A percentile compares a stretch with the other conserved stretches of the same genome.
phyloP scores from a whole-genome alignment of 805 yeast genomes.

The Wickerhamomyces chambardii region DNA sequence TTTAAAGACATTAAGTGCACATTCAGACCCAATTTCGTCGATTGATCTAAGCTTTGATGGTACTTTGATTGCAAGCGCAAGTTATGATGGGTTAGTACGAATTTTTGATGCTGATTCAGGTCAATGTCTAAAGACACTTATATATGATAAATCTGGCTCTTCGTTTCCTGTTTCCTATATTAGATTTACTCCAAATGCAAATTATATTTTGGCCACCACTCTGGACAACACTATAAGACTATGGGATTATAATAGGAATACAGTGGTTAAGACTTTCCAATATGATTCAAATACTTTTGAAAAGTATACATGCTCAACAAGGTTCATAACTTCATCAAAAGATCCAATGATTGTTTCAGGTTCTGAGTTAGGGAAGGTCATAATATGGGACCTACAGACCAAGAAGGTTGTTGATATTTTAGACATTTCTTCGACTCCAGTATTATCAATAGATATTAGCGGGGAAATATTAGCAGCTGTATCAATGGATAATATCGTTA shows the following conservation, averaged over 20 bases:
- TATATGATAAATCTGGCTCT: constrained; percentile 68
- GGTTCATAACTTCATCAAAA: constrained; percentile 32
- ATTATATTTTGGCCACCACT: constrained; percentile 67
- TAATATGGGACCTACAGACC: constrained; percentile 62
- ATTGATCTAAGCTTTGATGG: constrained; percentile 72
- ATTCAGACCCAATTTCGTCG: constrained; percentile 80
- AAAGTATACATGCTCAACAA: constrained; percentile 42
- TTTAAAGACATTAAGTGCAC: constrained; percentile 80
- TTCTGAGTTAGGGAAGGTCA: constrained; percentile 41
- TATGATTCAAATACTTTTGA: constrained; percentile 22
- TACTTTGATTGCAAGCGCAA: constrained; percentile 75
- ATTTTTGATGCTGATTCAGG: constrained; percentile 85
- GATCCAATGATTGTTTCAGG: constrained; percentile 48
- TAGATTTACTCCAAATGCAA: constrained; percentile 71
- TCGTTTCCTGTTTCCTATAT: constrained; percentile 75
- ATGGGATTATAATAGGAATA: constrained; percentile 83
- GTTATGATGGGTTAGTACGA: constrained; percentile 86
- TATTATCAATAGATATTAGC: constrained; percentile 10
- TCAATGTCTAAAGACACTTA: constrained; percentile 84
- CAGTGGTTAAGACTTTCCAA: constrained; percentile 65
- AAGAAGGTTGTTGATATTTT: constrained; percentile 30
- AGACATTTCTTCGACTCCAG: constrained; percentile 5
- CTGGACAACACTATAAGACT: constrained; percentile 70
- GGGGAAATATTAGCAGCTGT: constrained; percentile 4
- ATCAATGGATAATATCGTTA: neutral